Evolutionary conservation across 1,284 basidiomycete genomes (phyloP).

Genomic region (Somion occarium): DNA sequence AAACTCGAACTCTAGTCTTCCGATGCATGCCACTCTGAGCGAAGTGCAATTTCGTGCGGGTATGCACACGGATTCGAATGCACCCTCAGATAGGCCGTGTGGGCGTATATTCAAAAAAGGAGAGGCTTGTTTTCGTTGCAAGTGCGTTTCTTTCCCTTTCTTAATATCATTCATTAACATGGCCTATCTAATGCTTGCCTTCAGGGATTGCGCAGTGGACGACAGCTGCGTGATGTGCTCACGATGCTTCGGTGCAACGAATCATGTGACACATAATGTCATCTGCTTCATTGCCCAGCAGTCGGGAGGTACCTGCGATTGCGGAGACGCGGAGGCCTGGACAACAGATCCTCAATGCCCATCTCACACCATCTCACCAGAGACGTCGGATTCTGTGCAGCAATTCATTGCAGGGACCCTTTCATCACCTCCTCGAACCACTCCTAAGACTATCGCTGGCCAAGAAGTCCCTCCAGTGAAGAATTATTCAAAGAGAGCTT

Average conservation of each 20-base stretch:
- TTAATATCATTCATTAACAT: background rate
- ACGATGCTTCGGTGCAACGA: conserved; percentile 80
- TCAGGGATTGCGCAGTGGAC: conserved; percentile 85
- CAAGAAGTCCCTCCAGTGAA: conserved; percentile 53
- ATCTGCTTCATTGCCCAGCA: conserved; percentile 90
- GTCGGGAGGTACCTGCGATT: conserved; percentile 90
- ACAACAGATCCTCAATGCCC: conserved; percentile 61
- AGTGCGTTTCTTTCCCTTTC: conserved; percentile 48
- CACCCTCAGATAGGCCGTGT: conserved; percentile 64
- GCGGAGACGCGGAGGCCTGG: conserved; percentile 89
- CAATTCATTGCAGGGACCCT: conserved; percentile 24
- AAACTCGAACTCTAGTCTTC: conserved; percentile 52
- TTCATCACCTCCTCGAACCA: conserved; percentile 24
- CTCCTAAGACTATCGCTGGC: conserved; percentile 34
- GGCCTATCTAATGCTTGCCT: background rate
- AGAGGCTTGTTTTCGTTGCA: conserved; percentile 87
- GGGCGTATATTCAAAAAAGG: conserved; percentile 79
- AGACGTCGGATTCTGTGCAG: conserved; percentile 21
- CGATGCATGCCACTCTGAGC: conserved; percentile 55
- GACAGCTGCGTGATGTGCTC: conserved; percentile 87
- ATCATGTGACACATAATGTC: conserved; percentile 84
- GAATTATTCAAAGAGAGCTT: conserved; percentile 51
- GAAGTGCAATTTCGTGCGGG: conserved; percentile 60
- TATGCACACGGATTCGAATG: conserved; percentile 50
- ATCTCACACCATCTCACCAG: conserved; percentile 48